A percentile compares a stretch with the other conserved stretches of the same genome.
Conservation (phyloP, 129 eudicot species). For the Flaveria bidentis region DNA sequence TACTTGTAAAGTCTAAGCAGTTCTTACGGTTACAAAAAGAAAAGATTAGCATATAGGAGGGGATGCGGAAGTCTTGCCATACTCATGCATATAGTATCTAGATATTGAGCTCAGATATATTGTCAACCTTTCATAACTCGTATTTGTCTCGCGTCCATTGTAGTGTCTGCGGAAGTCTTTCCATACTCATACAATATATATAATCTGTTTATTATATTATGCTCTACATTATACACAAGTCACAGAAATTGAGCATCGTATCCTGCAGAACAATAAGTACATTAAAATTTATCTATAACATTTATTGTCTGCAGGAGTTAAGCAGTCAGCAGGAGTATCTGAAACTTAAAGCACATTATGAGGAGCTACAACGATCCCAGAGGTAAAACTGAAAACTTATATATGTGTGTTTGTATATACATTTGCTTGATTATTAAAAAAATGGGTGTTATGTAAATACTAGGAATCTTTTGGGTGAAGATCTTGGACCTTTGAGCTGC, state of each 20-base stretch:
- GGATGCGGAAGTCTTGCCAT: too few species aligned
- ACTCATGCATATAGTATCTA: too few species aligned
- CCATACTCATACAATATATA: too few species aligned
- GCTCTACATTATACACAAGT: too few species aligned
- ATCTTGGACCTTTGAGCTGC: slow-evolving; percentile 94
- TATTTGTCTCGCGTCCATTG: too few species aligned
- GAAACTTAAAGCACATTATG: slow-evolving; percentile 89
- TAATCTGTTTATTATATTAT: too few species aligned
- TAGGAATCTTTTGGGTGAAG: slow-evolving; percentile 94
- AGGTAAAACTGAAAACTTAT: slow-evolving; percentile 40
- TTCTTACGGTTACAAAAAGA: too few species aligned
- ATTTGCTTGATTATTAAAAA: background rate
- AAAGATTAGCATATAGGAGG: too few species aligned
- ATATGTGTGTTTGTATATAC: background rate
- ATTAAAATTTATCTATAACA: background rate
- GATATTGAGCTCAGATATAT: too few species aligned
- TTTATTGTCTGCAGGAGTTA: slow-evolving; percentile 54
- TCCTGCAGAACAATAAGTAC: background rate
- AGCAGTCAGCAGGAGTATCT: slow-evolving; percentile 94
- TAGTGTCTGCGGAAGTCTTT: too few species aligned
- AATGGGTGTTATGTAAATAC: background rate
- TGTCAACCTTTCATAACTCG: too few species aligned
- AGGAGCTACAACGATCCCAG: slow-evolving; percentile 77
- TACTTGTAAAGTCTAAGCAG: too few species aligned
- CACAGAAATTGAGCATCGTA: background rate